Evolutionary conservation across 1,284 basidiomycete species (phyloP).

Genomic region (Naganishia sp.): DNA sequence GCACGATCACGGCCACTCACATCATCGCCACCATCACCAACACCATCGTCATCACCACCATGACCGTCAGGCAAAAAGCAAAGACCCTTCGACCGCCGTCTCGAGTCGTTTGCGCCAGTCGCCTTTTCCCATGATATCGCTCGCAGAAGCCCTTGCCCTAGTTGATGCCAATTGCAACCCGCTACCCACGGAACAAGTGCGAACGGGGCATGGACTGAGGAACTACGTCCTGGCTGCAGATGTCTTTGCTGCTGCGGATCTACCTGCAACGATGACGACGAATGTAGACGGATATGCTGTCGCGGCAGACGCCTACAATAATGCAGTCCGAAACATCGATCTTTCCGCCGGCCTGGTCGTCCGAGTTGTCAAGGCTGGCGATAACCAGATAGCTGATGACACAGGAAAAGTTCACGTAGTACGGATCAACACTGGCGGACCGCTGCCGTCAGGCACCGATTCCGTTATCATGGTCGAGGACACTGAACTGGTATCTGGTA

Average conservation of each 20-base stretch:
- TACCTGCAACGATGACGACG: constrained; percentile 67
- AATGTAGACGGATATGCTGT: constrained; percentile 87
- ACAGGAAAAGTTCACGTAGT: constrained; percentile 63
- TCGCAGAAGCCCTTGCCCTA: constrained; percentile 65
- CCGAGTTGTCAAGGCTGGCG: constrained; percentile 53
- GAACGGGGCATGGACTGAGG: constrained; percentile 63
- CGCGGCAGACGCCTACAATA: constrained; percentile 1
- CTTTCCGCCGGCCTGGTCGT: constrained; percentile 58
- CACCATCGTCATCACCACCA: constrained; percentile 56
- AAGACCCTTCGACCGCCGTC: constrained; percentile 46
- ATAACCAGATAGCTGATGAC: constrained; percentile 59
- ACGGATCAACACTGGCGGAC: constrained; percentile 75
- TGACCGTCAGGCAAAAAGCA: constrained; percentile 45
- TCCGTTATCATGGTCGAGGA: constrained; percentile 90
- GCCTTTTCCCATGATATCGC: constrained; percentile 70
- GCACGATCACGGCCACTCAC: constrained; percentile 47
- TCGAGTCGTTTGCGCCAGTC: constrained; percentile 69
- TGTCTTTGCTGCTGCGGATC: constrained; percentile 64
- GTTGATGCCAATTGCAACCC: constrained; percentile 9
- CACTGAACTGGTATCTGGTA: constrained; percentile 64
- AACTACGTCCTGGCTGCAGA: constrained; percentile 76
- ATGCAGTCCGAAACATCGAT: constrained; percentile 54
- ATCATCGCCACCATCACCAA: constrained; percentile 50
- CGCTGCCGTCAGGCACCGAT: constrained; percentile 71
- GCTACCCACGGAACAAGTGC: constrained; percentile 9